Evolutionary conservation across 169 alveolate genomes (phyloP), one percentile per base, ranked within the genome.

Genomic region (Neospora caninum): DNA sequence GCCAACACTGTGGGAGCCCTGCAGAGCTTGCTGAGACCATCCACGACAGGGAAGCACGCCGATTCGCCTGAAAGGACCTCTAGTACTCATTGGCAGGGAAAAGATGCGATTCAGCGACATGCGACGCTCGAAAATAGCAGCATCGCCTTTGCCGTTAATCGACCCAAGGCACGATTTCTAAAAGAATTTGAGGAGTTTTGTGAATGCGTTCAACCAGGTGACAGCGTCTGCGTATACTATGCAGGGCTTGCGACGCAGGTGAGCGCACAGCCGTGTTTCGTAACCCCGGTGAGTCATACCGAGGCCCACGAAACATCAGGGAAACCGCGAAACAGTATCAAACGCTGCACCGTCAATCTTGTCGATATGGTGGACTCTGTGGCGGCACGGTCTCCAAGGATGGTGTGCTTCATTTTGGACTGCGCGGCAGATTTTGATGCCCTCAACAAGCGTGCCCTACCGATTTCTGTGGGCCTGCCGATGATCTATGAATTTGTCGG

Each of bases 1-100:
- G 73, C 73, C 73, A 64, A 64, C 20, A 64, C 73, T 4, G 73
- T 64, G 73, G 73, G 73, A 64, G 73, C 73, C 73, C 73, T 64
- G 25, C 73, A 64, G 73, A 64, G 73, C 4, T 27, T 64, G 73
- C 31, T 64, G 73, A 27, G 4, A 29, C 34, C 73, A 10, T 64
- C 73, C 7, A 1, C 31, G 34, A 64, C 31, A 6, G 34, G 31
- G 73, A 64, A 27, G 34, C 34, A 64, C 7, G 73, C 31, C 20
- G 73, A 64, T 64, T 16, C 25, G 73, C 73, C 34, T 16, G 31
- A 29, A 16, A 1, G 73, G 73, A 64, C 31, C n/a, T 16, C 25
- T 29, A 64, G 73, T 27, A 0, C 73, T 16, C 73, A 64, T 6
- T 16, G 20, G 4, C 25, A 64, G 73, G n/a, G 34, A 27, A 64